Evolutionary conservation across 1,139 yeast species (phyloP).

Genomic region (Candida neerlandica): DNA sequence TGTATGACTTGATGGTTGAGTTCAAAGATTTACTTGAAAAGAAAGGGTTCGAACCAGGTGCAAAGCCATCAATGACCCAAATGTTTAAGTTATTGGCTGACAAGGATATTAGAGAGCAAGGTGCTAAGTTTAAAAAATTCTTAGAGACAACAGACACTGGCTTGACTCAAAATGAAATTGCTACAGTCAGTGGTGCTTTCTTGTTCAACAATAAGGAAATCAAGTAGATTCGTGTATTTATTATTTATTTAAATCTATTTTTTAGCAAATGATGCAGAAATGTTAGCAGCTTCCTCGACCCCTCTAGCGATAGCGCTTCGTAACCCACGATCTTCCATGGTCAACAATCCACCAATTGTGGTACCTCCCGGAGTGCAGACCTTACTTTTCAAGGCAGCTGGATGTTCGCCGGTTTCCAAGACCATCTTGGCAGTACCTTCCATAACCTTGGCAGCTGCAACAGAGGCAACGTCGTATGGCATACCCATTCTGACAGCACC

Average conservation of each 20-base stretch:
- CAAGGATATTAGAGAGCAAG: slow-evolving; percentile 36
- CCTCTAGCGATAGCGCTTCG: slow-evolving; percentile 87
- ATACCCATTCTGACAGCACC: slow-evolving; percentile 96
- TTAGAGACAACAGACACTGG: slow-evolving; percentile 37
- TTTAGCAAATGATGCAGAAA: slow-evolving; percentile 79
- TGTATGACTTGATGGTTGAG: slow-evolving; percentile 29
- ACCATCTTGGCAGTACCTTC: slow-evolving; percentile 97
- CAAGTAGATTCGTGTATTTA: slow-evolving; percentile 6
- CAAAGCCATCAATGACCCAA: slow-evolving; percentile 39
- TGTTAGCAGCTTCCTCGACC: slow-evolving; percentile 85
- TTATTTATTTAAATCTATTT: slow-evolving; percentile 34
- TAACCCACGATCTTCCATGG: slow-evolving; percentile 89
- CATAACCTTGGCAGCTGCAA: slow-evolving; percentile 93
- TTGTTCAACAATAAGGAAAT: slow-evolving; percentile 14
- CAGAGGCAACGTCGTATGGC: slow-evolving; percentile 79
- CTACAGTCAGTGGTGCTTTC: slow-evolving; percentile 24
- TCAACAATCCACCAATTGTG: slow-evolving; percentile 92
- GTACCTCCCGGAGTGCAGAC: slow-evolving; percentile 99
- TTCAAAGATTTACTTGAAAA: slow-evolving; percentile 34
- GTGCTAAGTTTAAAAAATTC: slow-evolving; percentile 32
- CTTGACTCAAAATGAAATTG: slow-evolving; percentile 37
- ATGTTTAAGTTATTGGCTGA: slow-evolving; percentile 43
- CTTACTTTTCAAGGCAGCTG: slow-evolving; percentile 85
- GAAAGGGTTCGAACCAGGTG: slow-evolving; percentile 37
- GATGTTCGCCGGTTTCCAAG: slow-evolving; percentile 79